Conservation (phyloP, 805 yeast genomes). For the Kazachstania africana region DNA sequence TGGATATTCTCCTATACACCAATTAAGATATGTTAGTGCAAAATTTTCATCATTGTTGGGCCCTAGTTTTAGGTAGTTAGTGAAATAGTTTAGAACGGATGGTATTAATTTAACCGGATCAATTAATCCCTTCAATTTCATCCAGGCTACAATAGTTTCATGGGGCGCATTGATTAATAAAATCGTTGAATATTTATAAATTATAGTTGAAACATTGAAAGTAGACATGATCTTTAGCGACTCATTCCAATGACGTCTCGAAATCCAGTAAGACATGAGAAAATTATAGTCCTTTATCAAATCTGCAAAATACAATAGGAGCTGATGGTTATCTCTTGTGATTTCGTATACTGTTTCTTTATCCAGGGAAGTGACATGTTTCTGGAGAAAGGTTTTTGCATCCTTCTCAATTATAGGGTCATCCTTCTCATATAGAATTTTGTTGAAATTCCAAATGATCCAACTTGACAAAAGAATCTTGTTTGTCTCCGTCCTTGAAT, state of each 20-base stretch:
- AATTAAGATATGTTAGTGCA: slow-evolving; percentile 52
- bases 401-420: slow-evolving; percentile 22
- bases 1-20: slow-evolving; percentile 35
- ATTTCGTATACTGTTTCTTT: slow-evolving; percentile 60
- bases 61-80: slow-evolving; percentile 25
- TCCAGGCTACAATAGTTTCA: slow-evolving; percentile 71
- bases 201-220: slow-evolving; percentile 34
- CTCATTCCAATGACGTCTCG: slow-evolving; percentile 59
- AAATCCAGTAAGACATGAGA: slow-evolving; percentile 59
- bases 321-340: slow-evolving; percentile 44
- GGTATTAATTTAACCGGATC: slow-evolving; percentile 55
- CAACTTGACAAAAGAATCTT: slow-evolving; percentile 26
- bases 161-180: slow-evolving; percentile 57
- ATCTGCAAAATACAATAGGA: slow-evolving; percentile 57
- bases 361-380: slow-evolving; percentile 43
- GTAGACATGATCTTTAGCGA: slow-evolving; percentile 48
- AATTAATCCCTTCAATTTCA: slow-evolving; percentile 38
- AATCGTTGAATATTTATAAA: slow-evolving; percentile 60
- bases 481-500: slow-evolving; percentile 16
- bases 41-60: slow-evolving; percentile 40
- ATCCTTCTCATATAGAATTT: slow-evolving; percentile 27
- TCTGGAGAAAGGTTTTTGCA: slow-evolving; percentile 38
- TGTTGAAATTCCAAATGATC: slow-evolving; percentile 28
- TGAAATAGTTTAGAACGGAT: slow-evolving; percentile 59
- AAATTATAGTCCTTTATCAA: slow-evolving; percentile 55